Conservation (phyloP, 1,139 yeast genomes). For the Pichia cactophila region DNA sequence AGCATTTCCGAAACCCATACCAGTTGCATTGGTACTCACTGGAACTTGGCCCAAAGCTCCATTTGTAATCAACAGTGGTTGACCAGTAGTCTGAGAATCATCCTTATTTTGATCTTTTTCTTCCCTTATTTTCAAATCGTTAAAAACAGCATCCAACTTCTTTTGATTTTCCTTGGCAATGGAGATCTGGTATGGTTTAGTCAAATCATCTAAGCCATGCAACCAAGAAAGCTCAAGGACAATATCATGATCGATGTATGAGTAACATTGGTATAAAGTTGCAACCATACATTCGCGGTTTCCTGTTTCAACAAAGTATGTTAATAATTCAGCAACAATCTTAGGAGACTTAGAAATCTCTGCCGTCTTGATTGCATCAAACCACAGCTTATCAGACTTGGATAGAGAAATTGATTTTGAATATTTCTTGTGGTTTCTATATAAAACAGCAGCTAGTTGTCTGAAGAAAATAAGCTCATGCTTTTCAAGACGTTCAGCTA, state of each 20-base stretch:
- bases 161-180: conserved; percentile 70
- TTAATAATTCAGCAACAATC: conserved; percentile 80
- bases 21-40: conserved; percentile 56
- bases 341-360: conserved; percentile 72
- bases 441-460: conserved; percentile 90
- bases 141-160: conserved; percentile 55
- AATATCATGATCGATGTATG: conserved; percentile 69
- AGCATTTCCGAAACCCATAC: conserved; percentile 58
- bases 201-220: conserved; percentile 66
- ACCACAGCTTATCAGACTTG: conserved; percentile 90
- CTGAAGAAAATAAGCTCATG: conserved; percentile 88
- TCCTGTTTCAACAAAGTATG: conserved; percentile 94
- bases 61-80: conserved; percentile 63
- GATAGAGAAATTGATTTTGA: conserved; percentile 79
- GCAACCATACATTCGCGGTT: conserved; percentile 95
- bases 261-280: conserved; percentile 79
- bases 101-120: conserved; percentile 49
- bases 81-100: conserved; percentile 37
- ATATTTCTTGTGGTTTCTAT: conserved; percentile 92
- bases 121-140: conserved; percentile 65
- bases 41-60: conserved; percentile 31
- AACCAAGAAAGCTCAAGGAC: conserved; percentile 91
- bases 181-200: conserved; percentile 88
- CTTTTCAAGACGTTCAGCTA: conserved; percentile 89
- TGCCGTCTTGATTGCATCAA: conserved; percentile 89